Evolutionary conservation across 2,329 filamentous ascomycete species (phyloP).

Genomic region (Dendrostoma leiphaemia): DNA sequence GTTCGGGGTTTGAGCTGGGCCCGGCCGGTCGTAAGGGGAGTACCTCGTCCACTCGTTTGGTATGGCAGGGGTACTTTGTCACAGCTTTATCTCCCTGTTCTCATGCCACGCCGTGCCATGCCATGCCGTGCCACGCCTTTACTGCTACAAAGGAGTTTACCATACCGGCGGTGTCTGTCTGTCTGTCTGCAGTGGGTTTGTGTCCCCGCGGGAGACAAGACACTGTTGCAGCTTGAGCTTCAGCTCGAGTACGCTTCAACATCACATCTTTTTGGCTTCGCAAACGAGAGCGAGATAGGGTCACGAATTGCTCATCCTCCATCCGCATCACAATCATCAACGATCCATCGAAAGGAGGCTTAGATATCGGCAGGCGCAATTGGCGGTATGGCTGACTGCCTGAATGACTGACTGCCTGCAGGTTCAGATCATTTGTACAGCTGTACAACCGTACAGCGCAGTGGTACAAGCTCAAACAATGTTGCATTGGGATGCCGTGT

Average conservation of each 20-base stretch:
- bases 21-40: constrained; percentile 15
- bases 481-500: no score
- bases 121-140: no score
- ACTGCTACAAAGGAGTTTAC: no score
- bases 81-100: constrained; percentile 11
- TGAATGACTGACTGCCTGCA: no score
- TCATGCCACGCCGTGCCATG: constrained; percentile 4
- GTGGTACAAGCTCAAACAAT: no score
- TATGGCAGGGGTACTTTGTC: constrained; percentile 7
- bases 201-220: constrained; percentile 7
- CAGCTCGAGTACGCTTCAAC: neutral
- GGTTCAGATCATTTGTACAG: no score
- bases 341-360: constrained; percentile 4
- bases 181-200: neutral
- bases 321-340: neutral
- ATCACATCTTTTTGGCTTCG: no score
- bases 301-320: no score
- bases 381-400: neutral
- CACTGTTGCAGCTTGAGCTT: neutral
- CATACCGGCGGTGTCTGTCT: constrained; percentile 5
- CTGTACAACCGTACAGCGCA: no score
- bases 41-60: constrained; percentile 10
- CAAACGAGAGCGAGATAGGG: neutral
- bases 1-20: constrained; percentile 18
- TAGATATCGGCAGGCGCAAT: neutral